phyloP scores from a whole-genome alignment of 23 red algal species.

The Gracilaria caudata region DNA sequence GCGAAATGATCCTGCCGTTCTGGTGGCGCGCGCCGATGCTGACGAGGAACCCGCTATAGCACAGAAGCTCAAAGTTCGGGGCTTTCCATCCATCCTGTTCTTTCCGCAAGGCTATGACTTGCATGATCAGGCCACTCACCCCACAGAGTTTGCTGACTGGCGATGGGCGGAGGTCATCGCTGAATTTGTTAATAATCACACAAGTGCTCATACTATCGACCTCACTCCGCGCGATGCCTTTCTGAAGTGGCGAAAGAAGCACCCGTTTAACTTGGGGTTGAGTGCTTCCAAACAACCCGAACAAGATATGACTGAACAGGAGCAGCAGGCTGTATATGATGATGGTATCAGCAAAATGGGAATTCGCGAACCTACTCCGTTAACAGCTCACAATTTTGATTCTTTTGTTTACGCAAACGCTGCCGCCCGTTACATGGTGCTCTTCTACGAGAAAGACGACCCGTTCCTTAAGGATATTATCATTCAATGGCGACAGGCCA shows the following conservation, averaged over 20 bases:
- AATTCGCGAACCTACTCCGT: conserved; percentile 32
- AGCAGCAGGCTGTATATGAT: conserved; percentile 10
- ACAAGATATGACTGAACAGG: background rate
- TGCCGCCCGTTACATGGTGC: conserved; percentile 15
- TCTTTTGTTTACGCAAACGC: background rate
- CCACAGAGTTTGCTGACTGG: conserved; percentile 39
- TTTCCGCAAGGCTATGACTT: conserved; percentile 19
- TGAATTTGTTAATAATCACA: conserved; percentile 63
- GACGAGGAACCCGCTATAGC: conserved; percentile 40
- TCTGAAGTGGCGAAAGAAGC: conserved; percentile 53
- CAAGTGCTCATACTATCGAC: background rate
- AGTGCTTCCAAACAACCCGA: background rate
- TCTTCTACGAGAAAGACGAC: conserved; percentile 47
- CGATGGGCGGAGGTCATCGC: conserved; percentile 62
- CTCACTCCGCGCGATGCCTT: conserved; percentile 3
- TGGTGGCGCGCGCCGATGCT: conserved; percentile 50
- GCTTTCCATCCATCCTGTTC: conserved; percentile 49
- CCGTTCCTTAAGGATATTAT: conserved; percentile 29
- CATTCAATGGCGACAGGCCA: conserved; percentile 53
- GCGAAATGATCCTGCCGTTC: background rate
- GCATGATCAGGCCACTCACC: background rate
- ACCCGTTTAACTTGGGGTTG: conserved; percentile 45
- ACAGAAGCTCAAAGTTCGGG: conserved; percentile 10
- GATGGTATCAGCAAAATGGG: conserved; percentile 24
- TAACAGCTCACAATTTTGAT: conserved; percentile 34